Evolutionary conservation across 1,284 basidiomycete genomes (phyloP).

Genomic region (Irpex rosettiformis): DNA sequence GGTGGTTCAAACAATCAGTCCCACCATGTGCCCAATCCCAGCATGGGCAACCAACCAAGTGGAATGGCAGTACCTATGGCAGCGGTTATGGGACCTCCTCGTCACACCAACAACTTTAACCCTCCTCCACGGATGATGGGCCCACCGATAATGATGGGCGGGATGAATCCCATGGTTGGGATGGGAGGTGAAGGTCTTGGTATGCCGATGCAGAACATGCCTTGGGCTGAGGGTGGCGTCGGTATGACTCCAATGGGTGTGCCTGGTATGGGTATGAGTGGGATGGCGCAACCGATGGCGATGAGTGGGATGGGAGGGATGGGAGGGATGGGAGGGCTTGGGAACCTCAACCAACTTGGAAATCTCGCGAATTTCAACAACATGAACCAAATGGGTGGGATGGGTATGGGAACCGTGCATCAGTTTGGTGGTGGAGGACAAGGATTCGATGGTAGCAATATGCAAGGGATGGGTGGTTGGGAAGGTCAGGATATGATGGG

Average conservation of each 20-base stretch:
- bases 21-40: neutral
- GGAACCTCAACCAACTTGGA: constrained; percentile 6
- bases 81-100: constrained; percentile 18
- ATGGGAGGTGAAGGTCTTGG: constrained; percentile 18
- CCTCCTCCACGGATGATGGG: constrained; percentile 43
- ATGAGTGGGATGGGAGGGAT: constrained; percentile 23
- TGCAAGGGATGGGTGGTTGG: constrained; percentile 22
- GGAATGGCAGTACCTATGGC: constrained; percentile 24
- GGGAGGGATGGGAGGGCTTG: constrained; percentile 14
- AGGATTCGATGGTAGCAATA: constrained; percentile 15
- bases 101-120: constrained; percentile 16
- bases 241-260: constrained; percentile 30
- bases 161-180: constrained; percentile 18
- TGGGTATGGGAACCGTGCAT: constrained; percentile 16
- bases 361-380: constrained; percentile 22
- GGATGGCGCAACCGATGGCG: constrained; percentile 17
- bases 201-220: constrained; percentile 28
- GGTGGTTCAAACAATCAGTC: constrained; percentile 24
- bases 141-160: constrained; percentile 35
- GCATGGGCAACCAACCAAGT: constrained; percentile 14
- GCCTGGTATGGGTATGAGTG: constrained; percentile 27
- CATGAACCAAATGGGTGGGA: constrained; percentile 21
- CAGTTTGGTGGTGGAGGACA: constrained; percentile 9
- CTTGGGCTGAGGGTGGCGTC: constrained; percentile 18
- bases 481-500: constrained; percentile 18